A percentile compares a stretch with the other conserved stretches of the same genome.
Conservation (phyloP, 176 grass and related monocot species). For the Aegilops longissima region DNA sequence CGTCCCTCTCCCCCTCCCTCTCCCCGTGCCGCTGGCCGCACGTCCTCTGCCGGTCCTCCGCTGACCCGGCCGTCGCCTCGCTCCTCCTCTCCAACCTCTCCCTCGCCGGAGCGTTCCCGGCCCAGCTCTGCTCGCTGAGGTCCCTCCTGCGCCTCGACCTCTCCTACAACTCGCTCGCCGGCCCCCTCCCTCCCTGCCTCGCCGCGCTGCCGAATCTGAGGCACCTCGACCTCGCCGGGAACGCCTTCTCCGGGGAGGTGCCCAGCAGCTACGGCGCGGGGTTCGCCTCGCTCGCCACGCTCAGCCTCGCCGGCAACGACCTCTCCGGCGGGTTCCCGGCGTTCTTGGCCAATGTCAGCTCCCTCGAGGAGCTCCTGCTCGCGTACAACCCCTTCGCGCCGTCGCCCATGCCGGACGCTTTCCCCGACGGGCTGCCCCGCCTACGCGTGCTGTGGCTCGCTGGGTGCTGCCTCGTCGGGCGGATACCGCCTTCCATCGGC, state of each 20-base stretch:
- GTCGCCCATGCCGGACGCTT: constrained; percentile 29
- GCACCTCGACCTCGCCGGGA: constrained; percentile 61
- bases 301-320: constrained; percentile 52
- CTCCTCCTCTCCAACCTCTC: constrained; percentile 56
- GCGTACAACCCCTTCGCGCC: constrained; percentile 76
- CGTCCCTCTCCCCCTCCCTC: constrained; percentile 5
- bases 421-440: neutral
- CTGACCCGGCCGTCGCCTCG: neutral
- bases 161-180: constrained; percentile 53
- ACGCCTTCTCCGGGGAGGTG: constrained; percentile 56
- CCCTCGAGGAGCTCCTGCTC: constrained; percentile 64
- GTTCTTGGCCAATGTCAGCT: constrained; percentile 40
- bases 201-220: constrained; percentile 43
- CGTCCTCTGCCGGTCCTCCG: constrained; percentile 26
- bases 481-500: constrained; percentile 51
- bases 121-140: constrained; percentile 28
- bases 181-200: constrained; percentile 46
- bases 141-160: constrained; percentile 61
- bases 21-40: constrained; percentile 61
- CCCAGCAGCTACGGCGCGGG: constrained; percentile 37
- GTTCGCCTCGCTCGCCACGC: constrained; percentile 36
- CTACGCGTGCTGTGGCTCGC: constrained; percentile 71
- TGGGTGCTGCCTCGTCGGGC: constrained; percentile 56
- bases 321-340: constrained; percentile 57
- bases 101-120: constrained; percentile 48